phyloP scores from a whole-genome alignment of 2,329 filamentous ascomycete species.

The Ophiostoma pallidulum region DNA sequence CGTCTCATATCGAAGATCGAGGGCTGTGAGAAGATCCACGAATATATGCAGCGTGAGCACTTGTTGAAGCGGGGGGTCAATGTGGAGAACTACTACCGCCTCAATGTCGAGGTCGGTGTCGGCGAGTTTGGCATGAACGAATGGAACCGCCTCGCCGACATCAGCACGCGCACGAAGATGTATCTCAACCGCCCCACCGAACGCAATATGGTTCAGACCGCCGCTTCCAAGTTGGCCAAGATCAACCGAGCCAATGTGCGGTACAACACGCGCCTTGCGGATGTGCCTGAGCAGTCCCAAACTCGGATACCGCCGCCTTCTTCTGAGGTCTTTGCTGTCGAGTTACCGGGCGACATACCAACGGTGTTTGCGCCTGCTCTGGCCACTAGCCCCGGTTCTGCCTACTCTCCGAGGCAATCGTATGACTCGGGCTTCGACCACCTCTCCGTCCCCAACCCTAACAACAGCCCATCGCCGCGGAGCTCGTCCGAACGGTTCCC shows the following conservation, averaged over 20 bases:
- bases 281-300: constrained; percentile 30
- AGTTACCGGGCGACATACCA: constrained; percentile 49
- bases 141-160: constrained; percentile 88
- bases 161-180: constrained; percentile 80
- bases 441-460: constrained; percentile 29
- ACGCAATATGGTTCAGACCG: constrained; percentile 65
- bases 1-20: constrained; percentile 87
- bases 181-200: constrained; percentile 69
- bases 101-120: constrained; percentile 95
- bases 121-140: constrained; percentile 99
- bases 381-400: background rate
- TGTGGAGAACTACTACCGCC: constrained; percentile 81
- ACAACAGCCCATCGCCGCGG: constrained; percentile 36
- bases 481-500: constrained; percentile 40
- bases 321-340: constrained; percentile 35
- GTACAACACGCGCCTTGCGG: constrained; percentile 40
- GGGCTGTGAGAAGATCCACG: constrained; percentile 84
- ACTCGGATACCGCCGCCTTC: constrained; percentile 19
- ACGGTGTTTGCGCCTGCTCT: constrained; percentile 8
- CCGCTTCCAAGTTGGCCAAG: constrained; percentile 72
- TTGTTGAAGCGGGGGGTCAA: constrained; percentile 70
- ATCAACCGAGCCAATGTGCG: constrained; percentile 68
- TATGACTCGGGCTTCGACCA: constrained; percentile 48
- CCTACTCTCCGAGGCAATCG: constrained; percentile 35
- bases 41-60: constrained; percentile 72